Base-by-base conservation (phyloP, 805 yeast genomes). In the Lachancea kluyveri region DNA sequence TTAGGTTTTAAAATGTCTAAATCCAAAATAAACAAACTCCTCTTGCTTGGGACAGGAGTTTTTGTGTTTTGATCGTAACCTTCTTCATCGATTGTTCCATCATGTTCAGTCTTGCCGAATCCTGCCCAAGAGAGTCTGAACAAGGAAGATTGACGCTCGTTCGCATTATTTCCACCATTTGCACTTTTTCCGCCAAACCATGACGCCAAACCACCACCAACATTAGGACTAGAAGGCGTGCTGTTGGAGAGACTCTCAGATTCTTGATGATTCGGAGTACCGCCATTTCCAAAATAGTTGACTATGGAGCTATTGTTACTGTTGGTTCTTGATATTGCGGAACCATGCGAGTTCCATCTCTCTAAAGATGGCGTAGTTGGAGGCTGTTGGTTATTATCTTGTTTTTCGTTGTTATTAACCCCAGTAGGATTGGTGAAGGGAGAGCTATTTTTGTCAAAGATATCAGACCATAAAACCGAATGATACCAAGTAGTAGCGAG, bases 151-250 rank as follows among this genome's bases (percentile, higher is more conserved):
- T n/a, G n/a, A 4, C 36, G 25, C 13, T 60, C 23, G 72, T 68
- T 94, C 94, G 84, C 4, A 59, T 52, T 43, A 83, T 79, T 37
- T 52, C 62, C 40, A 1, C 62, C 40, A 1, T 83, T 83, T 12
- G 74, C 68, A 83, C 84, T 74, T 0, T 72, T 61, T 27, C 62
- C 50, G 18, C 62, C 59, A 24, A 78, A 47, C 3, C 78, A 67
- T 3, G 71, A 65, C 38, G 69, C 68, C 21, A 57, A 54, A 1
- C 77, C 74, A 19, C 65, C 54, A 40, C 79, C 78, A 10, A 72
- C 70, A 26, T 64, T 67, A 2, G 79, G 76, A 30, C 63, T 70
- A 11, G 49, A 45, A 0, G 83, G 72, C 83, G 78, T 75, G 3
- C 85, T 4, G 79, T 80, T 8, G 65, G 67, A 16, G 52, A 60